Evolutionary conservation across 2,329 filamentous ascomycete species (phyloP).

Genomic region (Coniochaeta ligniaria): DNA sequence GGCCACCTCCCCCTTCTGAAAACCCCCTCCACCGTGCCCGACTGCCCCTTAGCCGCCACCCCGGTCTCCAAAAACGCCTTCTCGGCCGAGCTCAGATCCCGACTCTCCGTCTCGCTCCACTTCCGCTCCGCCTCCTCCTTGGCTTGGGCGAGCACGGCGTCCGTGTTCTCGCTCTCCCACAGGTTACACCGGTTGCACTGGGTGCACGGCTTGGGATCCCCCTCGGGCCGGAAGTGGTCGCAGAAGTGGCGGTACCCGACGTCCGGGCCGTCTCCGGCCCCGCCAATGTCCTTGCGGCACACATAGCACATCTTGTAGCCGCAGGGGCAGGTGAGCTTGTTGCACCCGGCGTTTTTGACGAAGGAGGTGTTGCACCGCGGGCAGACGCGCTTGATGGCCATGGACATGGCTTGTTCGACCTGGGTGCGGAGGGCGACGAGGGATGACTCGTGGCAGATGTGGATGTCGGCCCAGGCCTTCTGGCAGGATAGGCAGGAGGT

Average conservation of each 20-base stretch:
- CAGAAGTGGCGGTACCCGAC: conserved; percentile 94
- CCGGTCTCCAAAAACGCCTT: conserved; percentile 51
- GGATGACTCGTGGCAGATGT: conserved; percentile 82
- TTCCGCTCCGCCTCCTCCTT: conserved; percentile 64
- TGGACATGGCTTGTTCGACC: conserved; percentile 87
- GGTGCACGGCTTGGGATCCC: conserved; percentile 61
- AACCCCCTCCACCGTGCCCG: conserved; percentile 19
- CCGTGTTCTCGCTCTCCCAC: conserved; percentile 68
- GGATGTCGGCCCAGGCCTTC: conserved; percentile 80
- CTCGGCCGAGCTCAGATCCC: conserved; percentile 47
- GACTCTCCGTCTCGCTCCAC: conserved; percentile 61
- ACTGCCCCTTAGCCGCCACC: conserved; percentile 23
- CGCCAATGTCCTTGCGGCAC: conserved; percentile 68
- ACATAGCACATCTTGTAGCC: conserved; percentile 98
- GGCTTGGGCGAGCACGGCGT: conserved; percentile 59
- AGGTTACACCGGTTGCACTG: conserved; percentile 79
- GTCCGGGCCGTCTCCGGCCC: conserved; percentile 32
- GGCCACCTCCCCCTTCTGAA: conserved; percentile 27
- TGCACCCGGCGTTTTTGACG: conserved; percentile 90
- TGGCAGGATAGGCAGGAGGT: conserved; percentile 75
- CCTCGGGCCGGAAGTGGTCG: conserved; percentile 82
- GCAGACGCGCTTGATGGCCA: conserved; percentile 91
- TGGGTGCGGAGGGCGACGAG: conserved; percentile 77
- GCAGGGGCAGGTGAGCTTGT: conserved; percentile 92
- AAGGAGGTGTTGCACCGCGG: conserved; percentile 87